Evolutionary conservation across 495 filamentous ascomycete species (phyloP), one percentile per base, ranked within the genome.

Genomic region (Pseudomonodictys pantanalensis): DNA sequence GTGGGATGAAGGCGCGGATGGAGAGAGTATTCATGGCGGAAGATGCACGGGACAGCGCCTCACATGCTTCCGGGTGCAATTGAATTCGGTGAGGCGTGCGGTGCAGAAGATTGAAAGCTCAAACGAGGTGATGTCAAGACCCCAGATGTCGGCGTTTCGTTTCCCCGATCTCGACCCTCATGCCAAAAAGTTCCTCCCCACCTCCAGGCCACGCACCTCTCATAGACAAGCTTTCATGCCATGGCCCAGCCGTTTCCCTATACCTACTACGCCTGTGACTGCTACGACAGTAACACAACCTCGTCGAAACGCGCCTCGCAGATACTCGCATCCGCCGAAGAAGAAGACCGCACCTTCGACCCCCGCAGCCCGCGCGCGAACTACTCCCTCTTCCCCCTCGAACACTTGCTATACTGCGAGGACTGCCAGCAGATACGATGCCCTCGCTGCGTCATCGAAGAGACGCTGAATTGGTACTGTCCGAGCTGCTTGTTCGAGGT

Each of bases 401-500:
- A 97, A 66, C 88, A 93, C 67, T 83, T 98, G 7, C 79, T 96
- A 10, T 97, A 91, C 73, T 98, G 93, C 74, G 91, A 95, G 68
- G 95, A 97, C 70, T 98, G 93, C 71, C 90, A 93, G 62, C 86
- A 95, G 74, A 92, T 98, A 52, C 86, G 92, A 61, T 98, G 93
- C 68, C 89, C 91, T 6, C 80, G 91, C 71, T 98, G 93, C 69
- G 89, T 91, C 18, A 78, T 86, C 22, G 93, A 98, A 68, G 93
- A 98, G 73, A 88, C 96, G 39, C 84, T 95, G 46, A 90, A 87
- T 58, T 96, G 88, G 80, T 98, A 87, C 68, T 98, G 93, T 69
- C 93, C 93, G n/a, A 91, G 81, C 70, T 98, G 93, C 72, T 72
- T 97, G 54, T 97, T 97, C 66, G 93, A 98, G 74, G 91, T 93